These are phyloP conservation scores for Tolypocladium ophioglossoides DNA, from an alignment of 2,329 filamentous ascomycete species.

Conservation along the genomic window DNA sequence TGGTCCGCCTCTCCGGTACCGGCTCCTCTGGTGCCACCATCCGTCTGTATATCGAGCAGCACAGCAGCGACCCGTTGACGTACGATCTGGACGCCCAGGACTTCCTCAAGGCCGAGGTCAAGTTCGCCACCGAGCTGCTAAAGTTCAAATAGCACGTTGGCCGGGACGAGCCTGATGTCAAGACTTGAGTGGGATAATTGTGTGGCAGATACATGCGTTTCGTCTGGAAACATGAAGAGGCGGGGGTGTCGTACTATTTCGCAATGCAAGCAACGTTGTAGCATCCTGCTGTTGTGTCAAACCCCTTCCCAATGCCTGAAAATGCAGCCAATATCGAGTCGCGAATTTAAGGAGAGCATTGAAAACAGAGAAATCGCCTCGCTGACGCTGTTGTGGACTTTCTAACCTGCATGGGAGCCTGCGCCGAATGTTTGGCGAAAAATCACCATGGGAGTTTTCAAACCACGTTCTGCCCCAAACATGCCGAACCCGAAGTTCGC, in stretches of 20 bases:
- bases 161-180: constrained; percentile 88
- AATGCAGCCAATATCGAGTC: neutral
- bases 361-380: neutral
- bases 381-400: neutral
- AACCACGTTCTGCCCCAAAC: neutral
- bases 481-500: neutral
- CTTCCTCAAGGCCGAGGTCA: constrained; percentile 84
- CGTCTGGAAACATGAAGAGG: neutral
- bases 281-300: neutral
- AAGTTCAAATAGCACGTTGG: constrained; percentile 92
- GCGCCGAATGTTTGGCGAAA: neutral
- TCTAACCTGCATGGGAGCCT: neutral
- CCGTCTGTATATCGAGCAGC: constrained; percentile 93
- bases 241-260: neutral
- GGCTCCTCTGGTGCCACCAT: constrained; percentile 94
- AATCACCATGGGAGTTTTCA: neutral
- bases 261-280: neutral
- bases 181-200: constrained; percentile 48
- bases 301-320: neutral
- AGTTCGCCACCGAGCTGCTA: constrained; percentile 72
- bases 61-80: constrained; percentile 69
- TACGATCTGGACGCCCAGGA: constrained; percentile 82
- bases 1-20: constrained; percentile 89
- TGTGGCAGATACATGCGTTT: too few relatives aligned
- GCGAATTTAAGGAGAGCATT: neutral